Base-by-base conservation (phyloP, 2,329 filamentous ascomycete genomes). In the Dactylellina leptospora region DNA sequence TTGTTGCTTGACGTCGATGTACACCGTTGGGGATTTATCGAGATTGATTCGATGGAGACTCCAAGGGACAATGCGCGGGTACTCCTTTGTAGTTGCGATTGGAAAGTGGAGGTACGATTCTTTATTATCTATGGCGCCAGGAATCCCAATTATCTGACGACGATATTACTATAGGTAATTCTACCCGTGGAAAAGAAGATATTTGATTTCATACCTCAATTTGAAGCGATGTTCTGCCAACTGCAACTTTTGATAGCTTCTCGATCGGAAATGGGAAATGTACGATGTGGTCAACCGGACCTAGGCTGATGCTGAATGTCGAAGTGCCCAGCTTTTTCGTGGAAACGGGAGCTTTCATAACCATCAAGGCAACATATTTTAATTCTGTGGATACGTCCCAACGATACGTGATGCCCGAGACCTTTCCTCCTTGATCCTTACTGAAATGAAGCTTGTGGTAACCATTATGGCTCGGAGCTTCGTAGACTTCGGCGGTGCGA, bases 1-100 rank as follows among this genome's bases (percentile, higher is more conserved):
- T 47, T 42, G 16, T 30, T 33, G 44, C 5, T 6, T 27, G n/a
- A 36, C 9, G 16, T 61, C 55, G 4, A 74, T 55, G 18, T 72
- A 33, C 25, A 76, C 44, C 8, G 44, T 30, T 23, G 75, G 74
- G 10, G 75, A 74, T n/a, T 23, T 47, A 10, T 55, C 48, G 8
- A 47, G 60, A 11, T 64, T 64, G 38, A 64, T 64, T 48, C 60
- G 36, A 22, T 64, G 60, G 4, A 64, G 30, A n/a, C 22, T 23
- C 48, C 48, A 64, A 4, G 36, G 10, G 6, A n/a, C 13, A 20
- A 56, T 45, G n/a, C 48, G 18, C 33, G 36, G n/a, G 28, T 28
- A 10, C 48, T 48, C 8, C 54, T 47, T 6, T 54, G 40, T 13
- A 33, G 13, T 33, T 33, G 13, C 30, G 13, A 33, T 33, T 6